Evolutionary conservation across 371 early-diverging fungal genomes (phyloP).

Genomic region (Mucor sp.): DNA sequence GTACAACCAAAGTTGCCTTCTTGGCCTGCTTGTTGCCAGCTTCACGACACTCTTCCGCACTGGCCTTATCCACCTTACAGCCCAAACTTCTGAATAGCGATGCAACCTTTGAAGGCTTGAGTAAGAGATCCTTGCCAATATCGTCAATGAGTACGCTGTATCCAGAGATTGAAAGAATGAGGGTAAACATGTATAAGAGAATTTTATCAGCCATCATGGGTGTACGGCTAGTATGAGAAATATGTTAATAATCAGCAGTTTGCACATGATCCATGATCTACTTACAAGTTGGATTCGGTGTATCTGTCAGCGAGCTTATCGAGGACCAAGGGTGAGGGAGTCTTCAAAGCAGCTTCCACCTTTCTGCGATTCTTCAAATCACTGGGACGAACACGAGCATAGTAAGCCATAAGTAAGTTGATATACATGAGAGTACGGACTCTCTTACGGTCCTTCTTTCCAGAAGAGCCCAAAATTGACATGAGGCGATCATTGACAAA

Average conservation of each 20-base stretch:
- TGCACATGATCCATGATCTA: neutral
- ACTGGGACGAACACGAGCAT: slow-evolving; percentile 51
- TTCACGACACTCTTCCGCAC: slow-evolving; percentile 33
- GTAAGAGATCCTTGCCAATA: slow-evolving; percentile 68
- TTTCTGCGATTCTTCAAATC: slow-evolving; percentile 56
- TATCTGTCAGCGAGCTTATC: slow-evolving; percentile 70
- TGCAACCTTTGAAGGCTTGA: slow-evolving; percentile 49
- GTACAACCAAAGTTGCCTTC: slow-evolving; percentile 40
- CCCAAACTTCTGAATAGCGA: slow-evolving; percentile 50
- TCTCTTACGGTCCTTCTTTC: slow-evolving; percentile 63
- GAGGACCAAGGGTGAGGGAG: slow-evolving; percentile 61
- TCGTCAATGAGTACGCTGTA: slow-evolving; percentile 63
- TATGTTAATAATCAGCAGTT: neutral
- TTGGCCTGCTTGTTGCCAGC: slow-evolving; percentile 23
- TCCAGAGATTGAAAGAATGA: slow-evolving; percentile 72
- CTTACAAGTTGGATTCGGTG: slow-evolving; percentile 59
- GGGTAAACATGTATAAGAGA: slow-evolving; percentile 72
- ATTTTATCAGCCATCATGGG: slow-evolving; percentile 75
- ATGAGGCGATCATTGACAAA: slow-evolving; percentile 54
- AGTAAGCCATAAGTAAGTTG: slow-evolving; percentile 69
- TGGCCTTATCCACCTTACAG: slow-evolving; percentile 56
- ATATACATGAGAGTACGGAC: slow-evolving; percentile 73
- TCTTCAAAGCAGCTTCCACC: slow-evolving; percentile 52
- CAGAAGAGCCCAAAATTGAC: slow-evolving; percentile 44
- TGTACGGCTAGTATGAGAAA: slow-evolving; percentile 51